Conservation (phyloP, 2,329 filamentous ascomycete species). For the Coniochaeta sp. region DNA sequence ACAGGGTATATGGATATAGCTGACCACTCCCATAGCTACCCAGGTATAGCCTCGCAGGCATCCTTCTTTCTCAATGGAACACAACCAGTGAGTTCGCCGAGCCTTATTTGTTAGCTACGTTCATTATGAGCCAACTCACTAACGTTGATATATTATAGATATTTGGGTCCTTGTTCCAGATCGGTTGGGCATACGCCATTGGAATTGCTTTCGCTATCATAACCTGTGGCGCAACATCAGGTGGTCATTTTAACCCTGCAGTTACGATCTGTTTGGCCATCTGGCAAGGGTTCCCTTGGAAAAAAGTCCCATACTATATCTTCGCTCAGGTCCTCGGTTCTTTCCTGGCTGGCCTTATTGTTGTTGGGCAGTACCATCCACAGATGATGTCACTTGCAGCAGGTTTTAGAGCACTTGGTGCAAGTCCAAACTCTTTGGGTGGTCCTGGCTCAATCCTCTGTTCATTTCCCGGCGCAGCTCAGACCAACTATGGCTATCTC, state of each 20-base stretch:
- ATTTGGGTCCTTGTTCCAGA: constrained; percentile 43
- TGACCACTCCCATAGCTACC: constrained; percentile 7
- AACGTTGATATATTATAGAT: constrained; percentile 10
- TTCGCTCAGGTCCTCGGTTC: constrained; percentile 47
- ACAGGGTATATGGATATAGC: not conserved
- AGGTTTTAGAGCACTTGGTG: not conserved
- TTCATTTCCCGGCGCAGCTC: constrained; percentile 39
- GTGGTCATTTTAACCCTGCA: constrained; percentile 48
- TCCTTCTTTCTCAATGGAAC: constrained; percentile 39
- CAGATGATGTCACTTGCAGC: constrained; percentile 22
- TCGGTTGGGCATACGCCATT: constrained; percentile 47
- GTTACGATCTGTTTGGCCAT: constrained; percentile 35
- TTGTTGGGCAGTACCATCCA: constrained; percentile 49
- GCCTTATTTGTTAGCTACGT: too few relatives aligned
- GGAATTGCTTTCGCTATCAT: constrained; percentile 54
- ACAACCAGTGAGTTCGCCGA: not conserved
- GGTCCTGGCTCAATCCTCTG: constrained; percentile 34
- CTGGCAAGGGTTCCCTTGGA: constrained; percentile 53
- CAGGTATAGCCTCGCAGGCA: constrained; percentile 45
- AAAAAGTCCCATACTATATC: constrained; percentile 49
- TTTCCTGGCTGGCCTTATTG: constrained; percentile 44
- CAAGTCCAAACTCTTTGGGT: not conserved
- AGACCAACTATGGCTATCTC: constrained; percentile 46
- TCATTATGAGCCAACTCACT: constrained; percentile 16
- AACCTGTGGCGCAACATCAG: constrained; percentile 42